Conservation (phyloP, 2,329 filamentous ascomycete genomes). For the Fusarium buharicum region DNA sequence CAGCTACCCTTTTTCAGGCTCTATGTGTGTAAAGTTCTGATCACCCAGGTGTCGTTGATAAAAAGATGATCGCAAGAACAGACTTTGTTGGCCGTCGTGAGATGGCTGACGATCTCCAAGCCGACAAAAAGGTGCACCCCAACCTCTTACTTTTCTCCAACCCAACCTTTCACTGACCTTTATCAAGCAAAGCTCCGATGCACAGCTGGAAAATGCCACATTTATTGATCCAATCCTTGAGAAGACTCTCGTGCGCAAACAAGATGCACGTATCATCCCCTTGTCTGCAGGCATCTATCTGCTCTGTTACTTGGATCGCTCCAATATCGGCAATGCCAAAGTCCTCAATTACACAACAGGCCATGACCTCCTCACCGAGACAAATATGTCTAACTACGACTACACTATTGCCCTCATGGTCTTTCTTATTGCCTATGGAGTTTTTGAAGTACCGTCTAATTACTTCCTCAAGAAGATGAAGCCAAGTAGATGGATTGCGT, state of each 20-base stretch:
- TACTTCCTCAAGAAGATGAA: slow-evolving; percentile 60
- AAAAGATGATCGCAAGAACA: slow-evolving; percentile 8
- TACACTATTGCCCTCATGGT: slow-evolving; percentile 65
- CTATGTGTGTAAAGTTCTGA: background rate
- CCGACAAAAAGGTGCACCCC: slow-evolving; percentile 22
- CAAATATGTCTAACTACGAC: slow-evolving; percentile 58
- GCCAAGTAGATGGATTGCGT: slow-evolving; percentile 58
- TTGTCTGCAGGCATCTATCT: slow-evolving; percentile 44
- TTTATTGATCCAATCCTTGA: slow-evolving; percentile 18
- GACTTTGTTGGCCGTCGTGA: slow-evolving; percentile 15
- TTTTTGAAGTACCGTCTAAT: slow-evolving; percentile 57
- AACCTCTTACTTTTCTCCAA: background rate
- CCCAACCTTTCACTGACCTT: slow-evolving; percentile 3
- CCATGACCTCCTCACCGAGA: slow-evolving; percentile 53
- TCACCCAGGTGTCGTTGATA: too few relatives aligned
- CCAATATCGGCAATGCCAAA: slow-evolving; percentile 60
- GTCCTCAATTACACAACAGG: slow-evolving; percentile 51
- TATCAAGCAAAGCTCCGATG: slow-evolving; percentile 16
- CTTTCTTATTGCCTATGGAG: slow-evolving; percentile 65
- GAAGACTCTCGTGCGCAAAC: slow-evolving; percentile 27
- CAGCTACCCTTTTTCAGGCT: background rate
- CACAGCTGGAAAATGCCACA: slow-evolving; percentile 12
- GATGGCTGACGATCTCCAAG: slow-evolving; percentile 6
- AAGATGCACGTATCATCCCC: slow-evolving; percentile 40
- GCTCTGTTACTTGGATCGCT: slow-evolving; percentile 62